Evolutionary conservation across 2,329 filamentous ascomycete species (phyloP).

Genomic region (Zasmidium citrigriseum): DNA sequence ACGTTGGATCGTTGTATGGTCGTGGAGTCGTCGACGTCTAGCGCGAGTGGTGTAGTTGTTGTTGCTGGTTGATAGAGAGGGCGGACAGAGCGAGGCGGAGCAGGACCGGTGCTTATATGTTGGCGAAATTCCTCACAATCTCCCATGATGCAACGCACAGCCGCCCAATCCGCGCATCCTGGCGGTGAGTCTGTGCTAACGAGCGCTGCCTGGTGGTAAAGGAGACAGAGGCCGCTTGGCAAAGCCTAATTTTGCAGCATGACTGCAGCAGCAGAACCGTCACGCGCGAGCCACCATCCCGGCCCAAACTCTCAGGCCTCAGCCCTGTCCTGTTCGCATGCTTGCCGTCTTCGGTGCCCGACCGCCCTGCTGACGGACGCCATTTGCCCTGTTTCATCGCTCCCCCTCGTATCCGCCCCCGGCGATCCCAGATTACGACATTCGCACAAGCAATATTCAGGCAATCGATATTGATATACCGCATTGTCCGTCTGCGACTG

Average conservation of each 20-base stretch:
- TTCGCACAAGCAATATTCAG: background rate
- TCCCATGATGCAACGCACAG: slow-evolving; percentile 27
- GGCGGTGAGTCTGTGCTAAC: slow-evolving; percentile 21
- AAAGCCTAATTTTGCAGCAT: slow-evolving; percentile 5
- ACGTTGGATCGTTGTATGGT: slow-evolving; percentile 3
- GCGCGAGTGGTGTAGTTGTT: slow-evolving; percentile 3
- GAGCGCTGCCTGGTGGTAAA: slow-evolving; percentile 19
- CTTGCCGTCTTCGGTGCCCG: slow-evolving; percentile 5
- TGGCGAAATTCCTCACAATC: slow-evolving; percentile 20
- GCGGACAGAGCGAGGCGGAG: background rate
- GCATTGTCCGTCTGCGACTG: background rate
- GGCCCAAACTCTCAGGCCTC: slow-evolving; percentile 4
- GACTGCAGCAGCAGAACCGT: slow-evolving; percentile 10
- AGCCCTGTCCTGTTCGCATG: slow-evolving; percentile 13
- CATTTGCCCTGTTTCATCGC: slow-evolving; percentile 4
- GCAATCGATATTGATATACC: slow-evolving; percentile 2
- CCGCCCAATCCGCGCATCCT: slow-evolving; percentile 11
- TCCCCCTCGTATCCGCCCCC: slow-evolving; percentile 5
- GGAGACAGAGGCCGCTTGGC: slow-evolving; percentile 11
- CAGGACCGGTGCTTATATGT: slow-evolving; percentile 17
- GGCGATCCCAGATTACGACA: slow-evolving; percentile 8
- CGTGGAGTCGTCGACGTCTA: slow-evolving; percentile 5
- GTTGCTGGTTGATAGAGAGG: background rate
- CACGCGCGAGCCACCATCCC: slow-evolving; percentile 6
- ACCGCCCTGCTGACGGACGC: slow-evolving; percentile 1